Conservation (phyloP, 805 yeast species). For the Ogataea pini region DNA sequence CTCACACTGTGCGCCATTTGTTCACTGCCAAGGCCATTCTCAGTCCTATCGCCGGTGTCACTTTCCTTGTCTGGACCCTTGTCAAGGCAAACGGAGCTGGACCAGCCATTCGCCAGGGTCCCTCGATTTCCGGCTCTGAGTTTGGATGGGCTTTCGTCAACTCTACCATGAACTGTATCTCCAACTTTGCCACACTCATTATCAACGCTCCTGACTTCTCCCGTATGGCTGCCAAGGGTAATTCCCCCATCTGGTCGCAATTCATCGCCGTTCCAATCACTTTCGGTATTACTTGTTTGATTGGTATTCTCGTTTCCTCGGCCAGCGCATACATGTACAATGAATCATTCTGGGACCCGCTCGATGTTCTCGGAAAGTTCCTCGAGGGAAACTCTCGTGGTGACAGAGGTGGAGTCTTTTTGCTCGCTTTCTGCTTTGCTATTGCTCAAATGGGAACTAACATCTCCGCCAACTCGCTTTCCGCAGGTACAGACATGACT, state of each 20-base stretch:
- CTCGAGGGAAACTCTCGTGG: conserved; percentile 56
- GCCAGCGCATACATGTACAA: conserved; percentile 71
- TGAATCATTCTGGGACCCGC: conserved; percentile 78
- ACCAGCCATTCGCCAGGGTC: conserved; percentile 59
- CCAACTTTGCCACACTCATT: conserved; percentile 87
- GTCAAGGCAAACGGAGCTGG: conserved; percentile 81
- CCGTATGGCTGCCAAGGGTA: conserved; percentile 67
- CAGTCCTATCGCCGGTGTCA: conserved; percentile 82
- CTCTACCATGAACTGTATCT: conserved; percentile 76
- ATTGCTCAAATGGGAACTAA: conserved; percentile 80
- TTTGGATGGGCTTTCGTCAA: conserved; percentile 83
- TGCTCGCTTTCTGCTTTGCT: conserved; percentile 69
- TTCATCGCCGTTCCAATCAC: conserved; percentile 69
- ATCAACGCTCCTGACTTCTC: conserved; percentile 89
- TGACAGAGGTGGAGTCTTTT: conserved; percentile 77
- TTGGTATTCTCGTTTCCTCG: conserved; percentile 83
- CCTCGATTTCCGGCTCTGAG: conserved; percentile 55
- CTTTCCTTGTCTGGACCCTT: conserved; percentile 80
- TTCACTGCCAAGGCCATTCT: conserved; percentile 79
- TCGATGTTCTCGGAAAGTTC: conserved; percentile 69
- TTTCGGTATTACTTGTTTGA: conserved; percentile 77
- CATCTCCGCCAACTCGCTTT: conserved; percentile 68
- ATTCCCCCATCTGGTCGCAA: conserved; percentile 57
- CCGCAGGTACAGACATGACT: conserved; percentile 73
- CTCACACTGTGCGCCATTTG: conserved; percentile 79